A percentile compares a stretch with the other conserved stretches of the same genome.
Conservation (phyloP, 257 asterid species). For the Penstemon davidsonii region DNA sequence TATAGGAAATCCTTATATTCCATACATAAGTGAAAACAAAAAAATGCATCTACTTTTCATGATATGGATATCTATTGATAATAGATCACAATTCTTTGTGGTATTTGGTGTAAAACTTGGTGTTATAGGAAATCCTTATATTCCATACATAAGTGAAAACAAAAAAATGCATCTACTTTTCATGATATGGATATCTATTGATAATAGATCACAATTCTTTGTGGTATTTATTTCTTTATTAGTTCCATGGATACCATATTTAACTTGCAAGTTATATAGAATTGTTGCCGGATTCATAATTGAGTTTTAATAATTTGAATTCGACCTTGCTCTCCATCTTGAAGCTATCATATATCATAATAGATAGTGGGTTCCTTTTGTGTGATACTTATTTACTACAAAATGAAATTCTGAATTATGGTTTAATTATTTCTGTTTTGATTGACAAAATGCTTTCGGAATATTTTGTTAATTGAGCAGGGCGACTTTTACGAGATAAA, state of each 20-base stretch:
- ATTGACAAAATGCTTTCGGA: conserved; percentile 6
- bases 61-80: neutral
- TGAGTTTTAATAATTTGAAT: neutral
- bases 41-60: too few species aligned
- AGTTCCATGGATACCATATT: too few species aligned
- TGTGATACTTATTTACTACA: neutral
- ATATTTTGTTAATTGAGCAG: conserved; percentile 40
- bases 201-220: conserved; percentile 25
- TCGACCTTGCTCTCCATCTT: neutral
- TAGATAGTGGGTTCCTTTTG: too few species aligned
- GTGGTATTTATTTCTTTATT: too few species aligned
- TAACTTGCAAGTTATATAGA: neutral
- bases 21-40: too few species aligned
- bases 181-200: neutral
- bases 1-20: too few species aligned
- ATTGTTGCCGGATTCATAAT: neutral
- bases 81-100: conserved; percentile 23
- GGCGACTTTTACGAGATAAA: conserved; percentile 22
- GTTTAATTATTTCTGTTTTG: conserved; percentile 9
- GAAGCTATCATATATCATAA: too few species aligned
- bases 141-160: too few species aligned
- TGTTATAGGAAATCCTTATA: too few species aligned
- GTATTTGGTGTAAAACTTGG: too few species aligned
- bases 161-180: too few species aligned
- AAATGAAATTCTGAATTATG: neutral